Base-by-base conservation (phyloP, 352 stramenopile genomes). In the Phytophthora tubulina region DNA sequence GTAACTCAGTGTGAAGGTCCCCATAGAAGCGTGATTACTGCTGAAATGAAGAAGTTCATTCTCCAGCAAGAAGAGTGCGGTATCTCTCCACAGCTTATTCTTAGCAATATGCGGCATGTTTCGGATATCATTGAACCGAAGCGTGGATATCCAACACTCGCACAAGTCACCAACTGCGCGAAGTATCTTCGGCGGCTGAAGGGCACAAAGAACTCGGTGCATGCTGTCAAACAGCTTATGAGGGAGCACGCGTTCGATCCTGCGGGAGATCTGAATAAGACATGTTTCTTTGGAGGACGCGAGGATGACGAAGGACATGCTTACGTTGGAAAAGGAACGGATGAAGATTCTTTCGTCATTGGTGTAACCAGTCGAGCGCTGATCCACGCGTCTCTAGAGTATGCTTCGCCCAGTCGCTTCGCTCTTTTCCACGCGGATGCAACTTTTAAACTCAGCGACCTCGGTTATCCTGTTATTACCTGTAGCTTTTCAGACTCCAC, bases 11-110 rank as follows among this genome's bases (percentile, higher is more conserved):
- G 38, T 31, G 27, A 42, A 33, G 27, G 39, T 0, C 41, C 54
- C 14, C 38, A 41, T 9, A 27, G 7, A 9, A 7, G 10, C 8
- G 54, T 62, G 30, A 50, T 50, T 15, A 42, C 41, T n/a, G 13
- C 17, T 5, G 59, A 67, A 14, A 67, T 67, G 59, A 58, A 58
- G 17, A 53, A 58, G 48, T 67, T 59, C 31, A 59, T 67, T 27
- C 48, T 51, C 1, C 59, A 58, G 27, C 46, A 59, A 52, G 59
- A 58, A 6, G 48, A 67, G 11, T 55, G 60, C n/a, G 31, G 38
- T 33, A 55, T 68, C 11, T 27, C 49, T 3, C 60, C 49, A 21
- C 30, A 38, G 31, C 56, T 55, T 17, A 55, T 64, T 30, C n/a
- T 46, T 21, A 64, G 56, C 44, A 46, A 55, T 30, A 35, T 64